Conservation (phyloP, 306 rosid species). For the Rosa chinensis region DNA sequence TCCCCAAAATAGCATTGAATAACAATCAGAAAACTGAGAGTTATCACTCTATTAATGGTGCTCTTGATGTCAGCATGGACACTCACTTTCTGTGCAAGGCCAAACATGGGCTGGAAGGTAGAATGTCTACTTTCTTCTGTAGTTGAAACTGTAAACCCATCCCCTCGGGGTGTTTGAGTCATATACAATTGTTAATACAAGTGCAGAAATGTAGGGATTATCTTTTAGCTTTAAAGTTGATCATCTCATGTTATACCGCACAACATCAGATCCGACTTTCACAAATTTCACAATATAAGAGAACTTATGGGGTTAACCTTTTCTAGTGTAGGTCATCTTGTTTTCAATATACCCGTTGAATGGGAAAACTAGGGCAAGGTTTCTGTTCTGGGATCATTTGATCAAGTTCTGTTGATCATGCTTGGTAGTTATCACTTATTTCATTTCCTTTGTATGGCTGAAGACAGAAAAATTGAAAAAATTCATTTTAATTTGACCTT, state of each 20-base stretch:
- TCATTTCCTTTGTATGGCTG: background rate
- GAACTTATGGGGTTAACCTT: background rate
- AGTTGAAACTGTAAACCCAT: background rate
- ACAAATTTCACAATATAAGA: background rate
- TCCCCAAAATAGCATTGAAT: background rate
- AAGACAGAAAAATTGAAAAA: background rate
- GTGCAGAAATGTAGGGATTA: background rate
- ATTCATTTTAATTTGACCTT: slow-evolving; percentile 5
- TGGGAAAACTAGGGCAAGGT: background rate
- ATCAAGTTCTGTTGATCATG: background rate
- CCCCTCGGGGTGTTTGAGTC: background rate
- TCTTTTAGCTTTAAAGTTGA: background rate
- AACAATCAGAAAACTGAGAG: background rate
- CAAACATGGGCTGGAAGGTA: background rate
- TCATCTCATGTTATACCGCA: background rate
- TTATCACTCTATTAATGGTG: no score
- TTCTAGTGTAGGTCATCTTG: background rate
- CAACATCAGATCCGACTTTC: background rate
- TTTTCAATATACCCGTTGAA: background rate
- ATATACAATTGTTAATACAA: background rate
- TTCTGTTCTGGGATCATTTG: background rate
- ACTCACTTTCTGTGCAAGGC: background rate
- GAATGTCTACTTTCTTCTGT: background rate
- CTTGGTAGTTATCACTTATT: background rate
- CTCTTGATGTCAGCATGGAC: background rate